These are phyloP conservation scores for Candida glaebosa DNA, from an alignment of 805 yeast species.

Conservation along the genomic window DNA sequence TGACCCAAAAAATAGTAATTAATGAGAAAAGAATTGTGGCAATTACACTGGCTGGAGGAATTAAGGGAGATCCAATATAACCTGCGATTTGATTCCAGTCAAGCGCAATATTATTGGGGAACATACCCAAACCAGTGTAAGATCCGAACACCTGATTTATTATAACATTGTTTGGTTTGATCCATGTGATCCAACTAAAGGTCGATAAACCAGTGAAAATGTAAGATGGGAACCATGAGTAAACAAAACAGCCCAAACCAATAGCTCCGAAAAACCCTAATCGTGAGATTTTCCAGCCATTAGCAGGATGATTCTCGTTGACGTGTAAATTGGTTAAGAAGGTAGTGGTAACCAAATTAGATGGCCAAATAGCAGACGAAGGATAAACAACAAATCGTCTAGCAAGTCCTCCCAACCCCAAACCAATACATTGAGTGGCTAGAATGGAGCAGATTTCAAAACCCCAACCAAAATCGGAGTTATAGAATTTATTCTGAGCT, in stretches of 20 bases:
- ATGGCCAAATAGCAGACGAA: constrained; percentile 70
- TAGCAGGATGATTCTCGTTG: constrained; percentile 48
- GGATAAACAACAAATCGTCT: constrained; percentile 61
- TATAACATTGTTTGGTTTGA: constrained; percentile 54
- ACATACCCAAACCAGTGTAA: constrained; percentile 55
- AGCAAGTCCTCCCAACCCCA: constrained; percentile 62
- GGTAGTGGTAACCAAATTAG: constrained; percentile 56
- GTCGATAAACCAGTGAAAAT: constrained; percentile 55
- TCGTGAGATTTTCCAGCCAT: constrained; percentile 61
- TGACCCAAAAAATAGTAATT: constrained; percentile 48
- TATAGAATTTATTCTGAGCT: constrained; percentile 49
- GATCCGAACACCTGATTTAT: constrained; percentile 66
- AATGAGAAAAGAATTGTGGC: constrained; percentile 37
- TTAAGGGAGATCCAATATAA: constrained; percentile 58
- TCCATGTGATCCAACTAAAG: constrained; percentile 68
- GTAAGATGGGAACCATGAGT: constrained; percentile 62
- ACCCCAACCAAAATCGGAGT: constrained; percentile 47
- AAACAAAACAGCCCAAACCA: constrained; percentile 39
- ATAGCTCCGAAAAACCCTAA: constrained; percentile 45
- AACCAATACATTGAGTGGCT: constrained; percentile 63
- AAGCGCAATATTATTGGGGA: constrained; percentile 62
- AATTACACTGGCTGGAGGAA: constrained; percentile 57
- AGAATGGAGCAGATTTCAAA: constrained; percentile 47
- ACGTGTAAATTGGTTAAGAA: constrained; percentile 51
- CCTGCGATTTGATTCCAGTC: constrained; percentile 65